These are phyloP conservation scores for Aegilops longissima DNA, from an alignment of 176 grass and related monocot species.

Conservation along the genomic window DNA sequence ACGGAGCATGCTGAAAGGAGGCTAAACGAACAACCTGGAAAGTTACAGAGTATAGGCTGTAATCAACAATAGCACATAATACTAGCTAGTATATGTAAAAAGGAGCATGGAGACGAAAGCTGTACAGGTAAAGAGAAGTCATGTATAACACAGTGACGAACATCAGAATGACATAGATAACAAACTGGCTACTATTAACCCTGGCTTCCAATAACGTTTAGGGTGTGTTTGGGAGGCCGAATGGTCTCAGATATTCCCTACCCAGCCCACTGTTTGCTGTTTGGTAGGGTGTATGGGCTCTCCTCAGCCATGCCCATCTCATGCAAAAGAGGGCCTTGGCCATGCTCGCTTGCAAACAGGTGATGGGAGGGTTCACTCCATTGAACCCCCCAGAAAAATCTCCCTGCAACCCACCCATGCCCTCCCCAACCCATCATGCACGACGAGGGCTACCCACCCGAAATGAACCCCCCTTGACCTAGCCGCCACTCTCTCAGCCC, in stretches of 20 bases:
- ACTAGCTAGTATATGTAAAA: background rate
- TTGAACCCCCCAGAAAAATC: background rate
- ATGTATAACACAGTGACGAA: background rate
- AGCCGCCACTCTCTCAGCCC: too few species aligned
- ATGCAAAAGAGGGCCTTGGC: too few species aligned
- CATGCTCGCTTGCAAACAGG: background rate
- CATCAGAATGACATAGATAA: background rate
- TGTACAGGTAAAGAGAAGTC: background rate
- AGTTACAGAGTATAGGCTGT: slow-evolving; percentile 4
- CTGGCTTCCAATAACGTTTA: background rate
- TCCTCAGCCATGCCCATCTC: background rate
- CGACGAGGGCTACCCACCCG: background rate
- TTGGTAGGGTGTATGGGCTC: background rate
- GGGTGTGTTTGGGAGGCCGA: background rate
- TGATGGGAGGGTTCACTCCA: background rate
- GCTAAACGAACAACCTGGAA: slow-evolving; percentile 91
- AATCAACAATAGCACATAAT: slow-evolving; percentile 10
- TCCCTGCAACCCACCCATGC: background rate
- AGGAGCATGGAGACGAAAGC: slow-evolving; percentile 1
- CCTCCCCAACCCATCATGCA: background rate
- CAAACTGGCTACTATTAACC: background rate
- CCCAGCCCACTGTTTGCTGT: background rate
- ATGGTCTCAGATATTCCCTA: background rate
- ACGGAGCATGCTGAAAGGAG: slow-evolving; percentile 89
- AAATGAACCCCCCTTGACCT: background rate